A percentile compares a stretch with the other conserved stretches of the same genome.
Conservation (phyloP, 345 rosid species). For the Arabidopsis thaliana region TAIR10.1 NC_003074.8:18406001-18406500, state of each 20-base stretch:
- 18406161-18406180: constrained; percentile 83
- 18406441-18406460: constrained; percentile 73
- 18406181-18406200: constrained; percentile 79
- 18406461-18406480: constrained; percentile 83
- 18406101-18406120: constrained; percentile 72
- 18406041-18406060: constrained; percentile 45
- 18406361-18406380: constrained; percentile 90
- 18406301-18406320: constrained; percentile 8
- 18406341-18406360: constrained; percentile 4
- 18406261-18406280: constrained; percentile 90
- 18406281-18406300: constrained; percentile 37
- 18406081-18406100: constrained; percentile 52
- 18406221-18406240: constrained; percentile 96
- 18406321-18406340: constrained; percentile 14
- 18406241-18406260: constrained; percentile 97
- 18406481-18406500: constrained; percentile 58
- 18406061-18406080: constrained; percentile 56
- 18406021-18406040: constrained; percentile 54
- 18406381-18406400: constrained; percentile 84
- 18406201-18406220: constrained; percentile 82
- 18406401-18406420: constrained; percentile 80
- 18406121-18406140: constrained; percentile 79
- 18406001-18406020: constrained; percentile 62
- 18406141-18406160: constrained; percentile 72
- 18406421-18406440: constrained; percentile 88